phyloP scores from a whole-genome alignment of 768 basidiomycete genomes.

The Tulasnella sp. region DNA sequence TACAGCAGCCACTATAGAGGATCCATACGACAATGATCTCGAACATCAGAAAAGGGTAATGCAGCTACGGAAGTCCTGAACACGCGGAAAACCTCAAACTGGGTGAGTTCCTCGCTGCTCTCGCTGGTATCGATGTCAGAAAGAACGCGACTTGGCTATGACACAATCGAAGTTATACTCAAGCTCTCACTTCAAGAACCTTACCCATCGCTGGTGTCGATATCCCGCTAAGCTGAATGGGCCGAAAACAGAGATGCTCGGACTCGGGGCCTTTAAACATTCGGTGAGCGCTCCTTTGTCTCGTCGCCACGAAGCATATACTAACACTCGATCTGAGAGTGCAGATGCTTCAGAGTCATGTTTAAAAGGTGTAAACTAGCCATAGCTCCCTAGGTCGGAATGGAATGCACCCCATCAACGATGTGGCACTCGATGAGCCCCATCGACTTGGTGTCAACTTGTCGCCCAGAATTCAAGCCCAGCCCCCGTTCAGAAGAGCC shows the following conservation, averaged over 20 bases:
- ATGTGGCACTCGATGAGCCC: too few species aligned
- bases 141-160: neutral
- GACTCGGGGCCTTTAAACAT: neutral
- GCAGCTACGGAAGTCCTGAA: neutral
- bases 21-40: neutral
- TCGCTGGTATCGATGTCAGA: neutral
- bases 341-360: too few species aligned
- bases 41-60: neutral
- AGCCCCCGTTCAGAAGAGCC: too few species aligned
- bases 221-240: neutral
- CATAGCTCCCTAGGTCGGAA: neutral
- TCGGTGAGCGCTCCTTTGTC: too few species aligned
- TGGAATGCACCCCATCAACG: neutral
- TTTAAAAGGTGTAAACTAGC: too few species aligned
- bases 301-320: too few species aligned
- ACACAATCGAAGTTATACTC: neutral
- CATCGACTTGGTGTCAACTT: too few species aligned
- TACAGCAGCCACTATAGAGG: neutral
- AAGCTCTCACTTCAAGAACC: neutral
- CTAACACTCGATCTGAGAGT: too few species aligned
- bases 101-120: neutral
- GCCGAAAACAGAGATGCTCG: neutral
- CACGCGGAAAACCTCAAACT: neutral
- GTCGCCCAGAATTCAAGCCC: too few species aligned
- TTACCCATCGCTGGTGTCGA: neutral